Percentiles rank a stretch among this genome's conserved stretches.
phyloP scores from a whole-genome alignment of 768 basidiomycete genomes.

The Hygrocybe coccinea region DNA sequence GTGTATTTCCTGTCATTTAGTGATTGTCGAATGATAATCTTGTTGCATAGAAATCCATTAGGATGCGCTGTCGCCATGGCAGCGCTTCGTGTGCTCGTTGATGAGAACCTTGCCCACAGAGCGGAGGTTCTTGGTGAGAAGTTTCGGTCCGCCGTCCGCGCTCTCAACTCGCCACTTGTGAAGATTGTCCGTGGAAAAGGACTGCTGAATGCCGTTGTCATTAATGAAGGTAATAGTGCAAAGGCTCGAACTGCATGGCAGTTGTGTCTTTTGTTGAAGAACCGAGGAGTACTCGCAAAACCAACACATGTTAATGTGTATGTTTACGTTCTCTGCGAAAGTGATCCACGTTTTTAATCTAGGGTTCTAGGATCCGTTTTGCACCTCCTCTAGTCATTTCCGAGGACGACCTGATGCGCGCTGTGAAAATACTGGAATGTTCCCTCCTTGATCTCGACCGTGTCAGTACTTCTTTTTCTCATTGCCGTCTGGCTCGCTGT shows the following conservation, averaged over 20 bases:
- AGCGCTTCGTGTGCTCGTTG: slow-evolving; percentile 83
- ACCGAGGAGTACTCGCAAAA: slow-evolving; percentile 88
- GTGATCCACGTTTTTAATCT: not conserved
- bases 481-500: not conserved
- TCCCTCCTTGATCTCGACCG: slow-evolving; percentile 77
- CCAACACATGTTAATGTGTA: slow-evolving; percentile 94
- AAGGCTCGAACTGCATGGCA: slow-evolving; percentile 92
- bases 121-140: slow-evolving; percentile 73
- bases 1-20: slow-evolving; percentile 24
- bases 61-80: slow-evolving; percentile 96
- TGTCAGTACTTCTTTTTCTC: slow-evolving; percentile 35
- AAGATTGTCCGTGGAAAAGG: slow-evolving; percentile 80
- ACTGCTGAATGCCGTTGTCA: slow-evolving; percentile 88
- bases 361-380: slow-evolving; percentile 73
- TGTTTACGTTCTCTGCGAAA: slow-evolving; percentile 26
- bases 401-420: slow-evolving; percentile 77
- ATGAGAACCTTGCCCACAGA: slow-evolving; percentile 80
- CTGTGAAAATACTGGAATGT: slow-evolving; percentile 70
- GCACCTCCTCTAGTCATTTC: slow-evolving; percentile 92
- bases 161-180: slow-evolving; percentile 65
- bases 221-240: slow-evolving; percentile 73
- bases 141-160: slow-evolving; percentile 65
- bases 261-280: slow-evolving; percentile 87
- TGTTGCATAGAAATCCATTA: slow-evolving; percentile 68
- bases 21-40: slow-evolving; percentile 1